Percentiles rank a stretch among this genome's conserved stretches.
Conservation (phyloP, 164 flowering plant genomes). For the Platanus orientalis region DNA sequence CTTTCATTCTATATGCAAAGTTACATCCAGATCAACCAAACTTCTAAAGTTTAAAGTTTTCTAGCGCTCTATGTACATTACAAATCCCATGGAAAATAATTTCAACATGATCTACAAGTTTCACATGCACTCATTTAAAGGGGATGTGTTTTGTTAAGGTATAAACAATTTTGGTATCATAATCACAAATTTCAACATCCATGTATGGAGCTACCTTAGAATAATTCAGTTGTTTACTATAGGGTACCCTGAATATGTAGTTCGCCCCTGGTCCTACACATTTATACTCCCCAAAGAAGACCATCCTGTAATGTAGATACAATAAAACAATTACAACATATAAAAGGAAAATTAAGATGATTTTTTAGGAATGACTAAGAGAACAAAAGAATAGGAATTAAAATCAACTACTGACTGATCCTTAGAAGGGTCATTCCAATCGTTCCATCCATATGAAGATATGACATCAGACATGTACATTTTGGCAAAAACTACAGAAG, state of each 20-base stretch:
- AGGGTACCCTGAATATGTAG: constrained; percentile 38
- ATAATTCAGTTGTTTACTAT: constrained; percentile 45
- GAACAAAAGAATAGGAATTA: constrained; percentile 5
- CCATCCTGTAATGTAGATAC: constrained; percentile 34
- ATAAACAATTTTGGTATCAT: constrained; percentile 68
- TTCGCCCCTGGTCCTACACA: constrained; percentile 68
- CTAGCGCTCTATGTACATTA: too few species aligned
- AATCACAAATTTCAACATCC: constrained; percentile 59
- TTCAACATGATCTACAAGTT: too few species aligned
- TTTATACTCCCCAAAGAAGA: constrained; percentile 70
- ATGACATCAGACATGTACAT: constrained; percentile 64
- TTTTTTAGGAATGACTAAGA: not conserved
- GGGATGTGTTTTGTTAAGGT: constrained; percentile 3
- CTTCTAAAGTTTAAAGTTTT: too few species aligned
- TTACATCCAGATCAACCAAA: too few species aligned
- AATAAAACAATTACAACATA: not conserved
- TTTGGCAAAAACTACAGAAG: constrained; percentile 58
- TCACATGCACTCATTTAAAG: too few species aligned
- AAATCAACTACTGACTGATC: constrained; percentile 37
- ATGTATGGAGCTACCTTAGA: constrained; percentile 48
- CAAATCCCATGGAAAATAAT: too few species aligned
- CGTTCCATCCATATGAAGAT: constrained; percentile 53
- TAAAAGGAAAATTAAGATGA: not conserved
- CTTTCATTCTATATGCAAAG: too few species aligned
- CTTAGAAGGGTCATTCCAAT: constrained; percentile 45